These are phyloP conservation scores for Fusarium marasasianum DNA, from an alignment of 2,329 filamentous ascomycete genomes.

Conservation along the genomic window DNA sequence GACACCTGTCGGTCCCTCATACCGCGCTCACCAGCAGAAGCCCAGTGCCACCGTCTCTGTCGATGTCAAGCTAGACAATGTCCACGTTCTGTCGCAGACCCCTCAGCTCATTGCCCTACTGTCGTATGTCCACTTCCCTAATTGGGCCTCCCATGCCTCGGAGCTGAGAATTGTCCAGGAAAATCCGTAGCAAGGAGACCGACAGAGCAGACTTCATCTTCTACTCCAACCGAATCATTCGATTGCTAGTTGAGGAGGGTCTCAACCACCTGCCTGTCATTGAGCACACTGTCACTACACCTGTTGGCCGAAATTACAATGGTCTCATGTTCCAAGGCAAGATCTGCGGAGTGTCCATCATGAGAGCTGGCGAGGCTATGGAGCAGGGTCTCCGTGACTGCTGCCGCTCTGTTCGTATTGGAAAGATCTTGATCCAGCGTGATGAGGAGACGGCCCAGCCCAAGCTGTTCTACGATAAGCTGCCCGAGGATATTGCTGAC, in stretches of 20 bases:
- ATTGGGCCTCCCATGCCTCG: constrained; percentile 16
- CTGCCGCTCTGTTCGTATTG: constrained; percentile 96
- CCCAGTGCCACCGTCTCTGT: constrained; percentile 90
- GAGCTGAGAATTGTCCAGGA: constrained; percentile 64
- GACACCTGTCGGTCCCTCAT: constrained; percentile 81
- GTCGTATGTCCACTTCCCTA: constrained; percentile 74
- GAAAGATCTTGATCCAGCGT: constrained; percentile 97
- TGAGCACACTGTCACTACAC: constrained; percentile 88
- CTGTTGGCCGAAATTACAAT: constrained; percentile 86
- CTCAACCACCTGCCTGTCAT: constrained; percentile 95
- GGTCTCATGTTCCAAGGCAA: constrained; percentile 97
- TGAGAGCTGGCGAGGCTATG: constrained; percentile 98
- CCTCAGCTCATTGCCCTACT: constrained; percentile 96
- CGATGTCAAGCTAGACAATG: constrained; percentile 82
- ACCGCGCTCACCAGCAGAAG: constrained; percentile 79
- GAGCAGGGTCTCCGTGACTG: constrained; percentile 96
- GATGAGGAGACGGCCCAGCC: constrained; percentile 95
- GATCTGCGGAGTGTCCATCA: constrained; percentile 98
- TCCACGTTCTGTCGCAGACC: constrained; percentile 89
- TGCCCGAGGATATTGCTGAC: constrained; percentile 90
- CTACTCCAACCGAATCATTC: constrained; percentile 98
- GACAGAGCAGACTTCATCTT: constrained; percentile 97
- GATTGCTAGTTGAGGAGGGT: constrained; percentile 94
- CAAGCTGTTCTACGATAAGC: constrained; percentile 96
- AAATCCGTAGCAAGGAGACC: constrained; percentile 93